Conservation (phyloP, 371 early-diverging fungal species). For the Lichtheimia ornata region DNA sequence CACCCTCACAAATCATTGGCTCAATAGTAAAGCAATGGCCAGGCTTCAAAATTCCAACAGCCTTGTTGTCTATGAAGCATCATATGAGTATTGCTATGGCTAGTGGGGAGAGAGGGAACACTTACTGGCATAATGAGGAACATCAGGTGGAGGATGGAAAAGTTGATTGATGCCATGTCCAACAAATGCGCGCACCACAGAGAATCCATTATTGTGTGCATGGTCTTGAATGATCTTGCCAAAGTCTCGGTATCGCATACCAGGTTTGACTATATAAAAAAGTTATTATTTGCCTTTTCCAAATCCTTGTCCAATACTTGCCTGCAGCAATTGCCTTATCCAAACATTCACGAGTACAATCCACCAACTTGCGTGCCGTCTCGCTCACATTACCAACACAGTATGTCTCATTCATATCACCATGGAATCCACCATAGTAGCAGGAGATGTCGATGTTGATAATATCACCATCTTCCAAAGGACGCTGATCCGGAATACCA, state of each 20-base stretch:
- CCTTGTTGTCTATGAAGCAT: slow-evolving; percentile 73
- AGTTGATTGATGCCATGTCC: slow-evolving; percentile 91
- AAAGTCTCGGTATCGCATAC: slow-evolving; percentile 86
- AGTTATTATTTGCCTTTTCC: slow-evolving; percentile 1
- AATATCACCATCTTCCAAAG: slow-evolving; percentile 89
- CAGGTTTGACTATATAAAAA: slow-evolving; percentile 76
- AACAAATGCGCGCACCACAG: slow-evolving; percentile 90
- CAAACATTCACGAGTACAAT: slow-evolving; percentile 78
- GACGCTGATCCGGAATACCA: slow-evolving; percentile 90
- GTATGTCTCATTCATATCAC: slow-evolving; percentile 89
- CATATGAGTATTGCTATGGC: neutral
- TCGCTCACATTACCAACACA: slow-evolving; percentile 85
- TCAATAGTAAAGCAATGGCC: slow-evolving; percentile 97
- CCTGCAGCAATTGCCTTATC: slow-evolving; percentile 87
- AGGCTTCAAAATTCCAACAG: slow-evolving; percentile 89
- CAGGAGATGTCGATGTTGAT: slow-evolving; percentile 91
- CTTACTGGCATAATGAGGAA: slow-evolving; percentile 90
- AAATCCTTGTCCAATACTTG: slow-evolving; percentile 42
- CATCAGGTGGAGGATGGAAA: slow-evolving; percentile 87
- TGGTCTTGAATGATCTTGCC: slow-evolving; percentile 88
- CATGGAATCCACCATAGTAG: slow-evolving; percentile 89
- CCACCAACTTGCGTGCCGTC: slow-evolving; percentile 70
- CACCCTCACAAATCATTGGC: slow-evolving; percentile 94
- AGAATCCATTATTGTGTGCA: slow-evolving; percentile 81
- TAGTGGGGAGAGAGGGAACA: slow-evolving; percentile 4